A percentile compares a stretch with the other conserved stretches of the same genome.
These are phyloP conservation scores for Ogataea chonburiensis DNA, from an alignment of 805 yeast genomes.

Conservation along the genomic window DNA sequence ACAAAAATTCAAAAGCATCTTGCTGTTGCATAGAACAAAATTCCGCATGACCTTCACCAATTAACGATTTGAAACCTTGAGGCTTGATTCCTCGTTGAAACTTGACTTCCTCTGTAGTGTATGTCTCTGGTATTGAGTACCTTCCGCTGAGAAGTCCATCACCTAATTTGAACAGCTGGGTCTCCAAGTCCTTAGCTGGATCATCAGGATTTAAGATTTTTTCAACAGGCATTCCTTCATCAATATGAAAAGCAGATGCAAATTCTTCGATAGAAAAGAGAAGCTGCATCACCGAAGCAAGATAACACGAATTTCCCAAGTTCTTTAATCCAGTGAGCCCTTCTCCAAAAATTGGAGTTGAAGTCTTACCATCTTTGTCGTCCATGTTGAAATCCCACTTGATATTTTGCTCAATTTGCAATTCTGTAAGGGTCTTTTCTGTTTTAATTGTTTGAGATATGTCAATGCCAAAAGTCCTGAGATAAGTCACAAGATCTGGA, in stretches of 20 bases:
- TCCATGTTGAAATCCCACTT: slow-evolving; percentile 91
- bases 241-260: slow-evolving; percentile 39
- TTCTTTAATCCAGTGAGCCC: slow-evolving; percentile 84
- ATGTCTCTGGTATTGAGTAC: slow-evolving; percentile 59
- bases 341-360: slow-evolving; percentile 68
- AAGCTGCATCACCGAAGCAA: slow-evolving; percentile 77
- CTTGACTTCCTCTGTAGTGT: slow-evolving; percentile 39
- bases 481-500: slow-evolving; percentile 47
- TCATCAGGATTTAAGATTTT: slow-evolving; percentile 36
- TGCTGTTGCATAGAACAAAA: slow-evolving; percentile 88
- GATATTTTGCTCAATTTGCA: slow-evolving; percentile 89
- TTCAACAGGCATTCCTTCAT: slow-evolving; percentile 36
- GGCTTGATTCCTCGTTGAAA: slow-evolving; percentile 82
- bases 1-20: slow-evolving; percentile 89
- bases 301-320: slow-evolving; percentile 89
- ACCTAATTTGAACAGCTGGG: slow-evolving; percentile 75
- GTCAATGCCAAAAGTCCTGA: slow-evolving; percentile 68
- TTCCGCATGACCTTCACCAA: slow-evolving; percentile 79
- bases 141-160: slow-evolving; percentile 78
- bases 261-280: slow-evolving; percentile 49
- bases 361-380: slow-evolving; percentile 62
- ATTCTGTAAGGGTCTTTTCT: slow-evolving; percentile 83
- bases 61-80: slow-evolving; percentile 64
- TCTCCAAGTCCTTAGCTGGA: slow-evolving; percentile 64
- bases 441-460: slow-evolving; percentile 57